Conservation (phyloP, 495 filamentous ascomycete species). For the Rostrohypoxylon terebratum region DNA sequence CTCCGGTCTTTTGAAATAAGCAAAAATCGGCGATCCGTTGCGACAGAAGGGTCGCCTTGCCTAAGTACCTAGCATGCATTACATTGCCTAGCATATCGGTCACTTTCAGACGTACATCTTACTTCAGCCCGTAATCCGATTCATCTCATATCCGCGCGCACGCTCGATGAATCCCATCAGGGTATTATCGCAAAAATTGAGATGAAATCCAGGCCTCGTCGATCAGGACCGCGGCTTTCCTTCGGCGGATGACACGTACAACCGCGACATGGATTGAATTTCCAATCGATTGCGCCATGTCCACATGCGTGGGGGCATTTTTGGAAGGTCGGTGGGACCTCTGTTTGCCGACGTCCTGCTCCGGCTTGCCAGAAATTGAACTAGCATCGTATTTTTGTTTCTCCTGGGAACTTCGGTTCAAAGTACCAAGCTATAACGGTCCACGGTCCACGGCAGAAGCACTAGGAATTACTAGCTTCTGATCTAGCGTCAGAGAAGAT, state of each 20-base stretch:
- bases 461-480: slow-evolving; percentile 9
- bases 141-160: slow-evolving; percentile 9
- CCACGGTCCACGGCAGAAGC: slow-evolving; percentile 16
- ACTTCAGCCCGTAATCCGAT: slow-evolving; percentile 13
- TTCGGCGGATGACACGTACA: slow-evolving; percentile 19
- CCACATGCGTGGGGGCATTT: slow-evolving; percentile 34
- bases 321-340: not conserved
- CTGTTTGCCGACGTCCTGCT: slow-evolving; percentile 15
- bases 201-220: slow-evolving; percentile 19
- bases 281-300: slow-evolving; percentile 30
- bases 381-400: slow-evolving; percentile 20
- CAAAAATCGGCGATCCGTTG: slow-evolving; percentile 35
- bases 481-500: slow-evolving; percentile 2
- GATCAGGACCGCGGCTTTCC: slow-evolving; percentile 32
- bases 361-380: slow-evolving; percentile 37
- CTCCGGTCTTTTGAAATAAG: slow-evolving; percentile 19
- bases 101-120: not conserved
- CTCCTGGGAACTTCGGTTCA: not conserved
- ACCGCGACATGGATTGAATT: slow-evolving; percentile 23
- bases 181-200: slow-evolving; percentile 8
- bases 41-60: slow-evolving; percentile 14
- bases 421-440: slow-evolving; percentile 5
- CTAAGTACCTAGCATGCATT: slow-evolving; percentile 11
- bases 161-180: slow-evolving; percentile 12
- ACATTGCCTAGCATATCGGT: not conserved